Evolutionary conservation across 73 alveolate genomes (phyloP).

Genomic region (Symbiodinium pilosum): DNA sequence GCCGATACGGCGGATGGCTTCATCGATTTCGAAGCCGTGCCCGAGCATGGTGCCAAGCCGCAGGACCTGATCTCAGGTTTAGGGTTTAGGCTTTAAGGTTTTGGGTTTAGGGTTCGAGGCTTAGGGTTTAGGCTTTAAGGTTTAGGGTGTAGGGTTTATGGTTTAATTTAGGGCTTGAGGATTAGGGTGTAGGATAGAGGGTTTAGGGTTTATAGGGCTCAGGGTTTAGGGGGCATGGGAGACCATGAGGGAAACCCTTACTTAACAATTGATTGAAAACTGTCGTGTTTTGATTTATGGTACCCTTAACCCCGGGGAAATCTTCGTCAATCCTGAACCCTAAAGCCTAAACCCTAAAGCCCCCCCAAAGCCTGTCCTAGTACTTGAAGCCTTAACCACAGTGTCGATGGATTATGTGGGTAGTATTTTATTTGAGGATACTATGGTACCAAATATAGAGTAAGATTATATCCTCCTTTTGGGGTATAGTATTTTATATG

Average conservation of each 20-base stretch:
- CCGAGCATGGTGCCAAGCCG: neutral
- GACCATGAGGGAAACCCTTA: too few relatives aligned
- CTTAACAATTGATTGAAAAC: too few relatives aligned
- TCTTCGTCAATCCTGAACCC: neutral
- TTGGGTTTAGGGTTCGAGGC: neutral
- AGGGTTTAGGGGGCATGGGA: neutral
- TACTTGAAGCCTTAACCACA: too few relatives aligned
- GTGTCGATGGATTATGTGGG: too few relatives aligned
- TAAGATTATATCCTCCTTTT: too few relatives aligned
- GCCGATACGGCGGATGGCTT: neutral
- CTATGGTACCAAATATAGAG: too few relatives aligned
- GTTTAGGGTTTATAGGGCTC: neutral
- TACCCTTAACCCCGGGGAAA: too few relatives aligned
- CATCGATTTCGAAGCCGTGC: neutral
- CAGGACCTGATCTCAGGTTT: neutral
- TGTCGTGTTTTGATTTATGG: too few relatives aligned
- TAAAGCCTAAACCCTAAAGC: neutral
- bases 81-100: neutral
- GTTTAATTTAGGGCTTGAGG: too few relatives aligned
- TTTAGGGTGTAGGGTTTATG: neutral
- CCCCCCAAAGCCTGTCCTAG: neutral
- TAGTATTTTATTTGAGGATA: too few relatives aligned
- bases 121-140: neutral
- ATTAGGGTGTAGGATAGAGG: neutral
- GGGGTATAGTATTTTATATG: too few relatives aligned